phyloP scores from a whole-genome alignment of 2,329 filamentous ascomycete genomes.

The Aspergillus alliaceus region DNA sequence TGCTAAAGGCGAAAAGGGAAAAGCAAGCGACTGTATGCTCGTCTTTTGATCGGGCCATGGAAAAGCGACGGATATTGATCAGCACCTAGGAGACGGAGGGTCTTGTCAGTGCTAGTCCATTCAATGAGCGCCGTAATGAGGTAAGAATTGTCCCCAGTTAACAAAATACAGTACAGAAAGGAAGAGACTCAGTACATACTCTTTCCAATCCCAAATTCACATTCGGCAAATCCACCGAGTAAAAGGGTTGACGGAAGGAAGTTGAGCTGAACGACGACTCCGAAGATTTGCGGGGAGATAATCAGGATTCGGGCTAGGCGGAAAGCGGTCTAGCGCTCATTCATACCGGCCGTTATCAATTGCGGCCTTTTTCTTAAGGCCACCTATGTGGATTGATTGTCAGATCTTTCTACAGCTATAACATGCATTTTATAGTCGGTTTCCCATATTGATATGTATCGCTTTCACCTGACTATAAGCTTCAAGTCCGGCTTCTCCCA shows the following conservation, averaged over 20 bases:
- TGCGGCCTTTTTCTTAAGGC: background rate
- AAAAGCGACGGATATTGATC: background rate
- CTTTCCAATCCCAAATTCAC: background rate
- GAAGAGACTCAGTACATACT: background rate
- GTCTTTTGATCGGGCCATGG: background rate
- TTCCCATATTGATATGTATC: constrained; percentile 44
- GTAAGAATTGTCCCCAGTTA: background rate
- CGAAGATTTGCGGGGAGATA: background rate
- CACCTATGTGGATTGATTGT: background rate
- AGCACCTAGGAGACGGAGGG: background rate
- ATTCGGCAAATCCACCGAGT: background rate
- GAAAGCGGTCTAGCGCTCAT: background rate
- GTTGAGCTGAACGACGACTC: background rate
- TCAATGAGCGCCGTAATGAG: background rate
- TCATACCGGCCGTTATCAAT: background rate
- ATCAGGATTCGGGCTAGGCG: background rate
- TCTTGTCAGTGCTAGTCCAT: background rate
- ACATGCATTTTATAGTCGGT: constrained; percentile 22
- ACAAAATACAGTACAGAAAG: background rate
- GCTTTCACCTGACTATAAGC: constrained; percentile 43
- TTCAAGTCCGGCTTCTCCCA: constrained; percentile 43
- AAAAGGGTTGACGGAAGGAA: background rate
- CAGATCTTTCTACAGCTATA: no score
- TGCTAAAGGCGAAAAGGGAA: background rate
- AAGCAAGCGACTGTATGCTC: background rate